Evolutionary conservation across 192 early-diverging fungal species (phyloP).

Genomic region (Allomyces macrogynus): DNA sequence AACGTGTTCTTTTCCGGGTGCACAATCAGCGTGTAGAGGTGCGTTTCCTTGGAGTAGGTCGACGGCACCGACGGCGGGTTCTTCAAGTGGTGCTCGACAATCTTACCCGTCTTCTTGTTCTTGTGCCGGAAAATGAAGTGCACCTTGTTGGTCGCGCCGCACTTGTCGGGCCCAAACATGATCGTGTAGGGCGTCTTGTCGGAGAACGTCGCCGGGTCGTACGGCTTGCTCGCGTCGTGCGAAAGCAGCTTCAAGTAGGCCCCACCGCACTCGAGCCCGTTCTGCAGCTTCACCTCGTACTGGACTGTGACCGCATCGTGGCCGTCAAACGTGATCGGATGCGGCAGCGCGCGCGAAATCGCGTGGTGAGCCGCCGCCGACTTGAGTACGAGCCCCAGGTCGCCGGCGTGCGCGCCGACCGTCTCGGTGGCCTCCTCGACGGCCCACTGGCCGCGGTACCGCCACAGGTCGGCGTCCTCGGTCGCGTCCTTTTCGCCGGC

Average conservation of each 20-base stretch:
- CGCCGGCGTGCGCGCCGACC: conserved; percentile 31
- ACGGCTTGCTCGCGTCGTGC: conserved; percentile 28
- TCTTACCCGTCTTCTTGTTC: conserved; percentile 57
- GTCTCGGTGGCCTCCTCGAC: conserved; percentile 45
- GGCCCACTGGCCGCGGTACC: conserved; percentile 54
- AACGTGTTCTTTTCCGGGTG: conserved; percentile 42
- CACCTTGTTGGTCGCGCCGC: conserved; percentile 73
- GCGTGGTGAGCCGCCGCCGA: conserved; percentile 66
- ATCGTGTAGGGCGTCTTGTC: conserved; percentile 74
- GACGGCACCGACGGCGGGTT: conserved; percentile 37
- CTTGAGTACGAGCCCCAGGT: conserved; percentile 63
- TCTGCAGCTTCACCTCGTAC: conserved; percentile 73
- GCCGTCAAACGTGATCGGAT: conserved; percentile 49
- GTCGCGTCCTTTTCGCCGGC: conserved; percentile 35
- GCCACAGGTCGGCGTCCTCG: conserved; percentile 46
- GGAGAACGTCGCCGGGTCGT: conserved; percentile 35
- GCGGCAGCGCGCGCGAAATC: conserved; percentile 50
- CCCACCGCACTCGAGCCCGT: conserved; percentile 73
- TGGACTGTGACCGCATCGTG: conserved; percentile 55
- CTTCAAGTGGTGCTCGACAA: conserved; percentile 70
- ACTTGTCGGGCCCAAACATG: conserved; percentile 73
- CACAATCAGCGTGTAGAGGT: conserved; percentile 64
- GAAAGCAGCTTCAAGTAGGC: conserved; percentile 82
- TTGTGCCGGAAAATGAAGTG: conserved; percentile 86
- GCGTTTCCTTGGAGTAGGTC: conserved; percentile 38